phyloP scores from a whole-genome alignment of 192 early-diverging fungal genomes.

The Diversispora epigaea region DNA sequence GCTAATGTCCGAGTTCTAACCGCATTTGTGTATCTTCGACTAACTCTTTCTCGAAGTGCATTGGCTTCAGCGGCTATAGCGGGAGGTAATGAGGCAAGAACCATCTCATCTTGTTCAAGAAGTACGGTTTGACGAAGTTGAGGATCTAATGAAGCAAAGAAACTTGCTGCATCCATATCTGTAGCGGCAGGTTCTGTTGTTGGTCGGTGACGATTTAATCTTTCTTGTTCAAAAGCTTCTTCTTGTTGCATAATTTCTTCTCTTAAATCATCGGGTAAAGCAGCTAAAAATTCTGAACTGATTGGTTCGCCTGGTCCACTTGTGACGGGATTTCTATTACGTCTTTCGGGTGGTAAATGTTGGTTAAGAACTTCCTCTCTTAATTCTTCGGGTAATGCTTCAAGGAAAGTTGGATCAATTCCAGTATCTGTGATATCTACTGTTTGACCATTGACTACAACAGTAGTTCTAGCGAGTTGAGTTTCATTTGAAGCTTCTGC shows the following conservation, averaged over 20 bases:
- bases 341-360: slow-evolving; percentile 55
- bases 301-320: slow-evolving; percentile 49
- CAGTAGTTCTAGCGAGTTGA: slow-evolving; percentile 45
- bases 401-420: slow-evolving; percentile 91
- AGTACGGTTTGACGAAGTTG: slow-evolving; percentile 53
- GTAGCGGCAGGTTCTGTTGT: slow-evolving; percentile 39
- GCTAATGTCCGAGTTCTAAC: slow-evolving; percentile 38
- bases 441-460: slow-evolving; percentile 75
- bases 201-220: slow-evolving; percentile 55
- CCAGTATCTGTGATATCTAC: slow-evolving; percentile 92
- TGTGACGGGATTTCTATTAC: slow-evolving; percentile 31
- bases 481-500: slow-evolving; percentile 7
- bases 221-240: slow-evolving; percentile 70
- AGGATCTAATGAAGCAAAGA: slow-evolving; percentile 58
- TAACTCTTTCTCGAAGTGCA: slow-evolving; percentile 40
- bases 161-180: slow-evolving; percentile 56
- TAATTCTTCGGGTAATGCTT: slow-evolving; percentile 92
- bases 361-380: slow-evolving; percentile 89
- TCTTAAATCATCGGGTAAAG: slow-evolving; percentile 86
- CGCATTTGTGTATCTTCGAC: slow-evolving; percentile 33
- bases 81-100: slow-evolving; percentile 43
- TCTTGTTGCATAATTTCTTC: slow-evolving; percentile 77
- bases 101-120: slow-evolving; percentile 51
- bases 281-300: slow-evolving; percentile 85
- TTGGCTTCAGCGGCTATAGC: slow-evolving; percentile 54